Percentiles rank a stretch among this genome's conserved stretches.
Conservation (phyloP, 2,329 filamentous ascomycete species). For the Xylaria sp. region DNA sequence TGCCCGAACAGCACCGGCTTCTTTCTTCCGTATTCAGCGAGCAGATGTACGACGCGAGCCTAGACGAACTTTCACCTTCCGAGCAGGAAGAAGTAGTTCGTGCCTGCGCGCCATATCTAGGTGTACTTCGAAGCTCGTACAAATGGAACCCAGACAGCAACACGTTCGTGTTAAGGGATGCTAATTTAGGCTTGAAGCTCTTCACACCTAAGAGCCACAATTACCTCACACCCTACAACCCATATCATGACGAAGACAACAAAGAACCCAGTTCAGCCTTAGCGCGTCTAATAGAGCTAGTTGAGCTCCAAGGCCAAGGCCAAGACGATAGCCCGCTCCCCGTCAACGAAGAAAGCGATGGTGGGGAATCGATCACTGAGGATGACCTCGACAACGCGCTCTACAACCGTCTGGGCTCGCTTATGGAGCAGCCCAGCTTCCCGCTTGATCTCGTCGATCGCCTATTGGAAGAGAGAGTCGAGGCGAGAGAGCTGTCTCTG, state of each 20-base stretch:
- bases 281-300: neutral
- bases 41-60: neutral
- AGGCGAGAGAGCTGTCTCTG: neutral
- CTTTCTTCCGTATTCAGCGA: slow-evolving; percentile 11
- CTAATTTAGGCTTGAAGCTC: neutral
- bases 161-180: neutral
- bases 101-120: slow-evolving; percentile 4
- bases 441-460: neutral
- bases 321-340: neutral
- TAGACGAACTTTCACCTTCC: neutral
- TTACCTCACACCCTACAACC: too few species aligned
- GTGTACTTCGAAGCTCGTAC: neutral
- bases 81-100: neutral
- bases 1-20: neutral
- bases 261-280: neutral
- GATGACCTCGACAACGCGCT: neutral
- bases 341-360: neutral
- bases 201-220: too few species aligned
- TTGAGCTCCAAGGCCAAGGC: neutral
- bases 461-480: neutral
- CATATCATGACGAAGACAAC: too few species aligned
- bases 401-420: neutral
- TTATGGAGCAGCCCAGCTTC: slow-evolving; percentile 16
- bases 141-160: neutral
- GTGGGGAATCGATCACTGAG: neutral